Evolutionary conservation across 2,329 filamentous ascomycete genomes (phyloP).

Genomic region (Aureobasidium mangrovei): DNA sequence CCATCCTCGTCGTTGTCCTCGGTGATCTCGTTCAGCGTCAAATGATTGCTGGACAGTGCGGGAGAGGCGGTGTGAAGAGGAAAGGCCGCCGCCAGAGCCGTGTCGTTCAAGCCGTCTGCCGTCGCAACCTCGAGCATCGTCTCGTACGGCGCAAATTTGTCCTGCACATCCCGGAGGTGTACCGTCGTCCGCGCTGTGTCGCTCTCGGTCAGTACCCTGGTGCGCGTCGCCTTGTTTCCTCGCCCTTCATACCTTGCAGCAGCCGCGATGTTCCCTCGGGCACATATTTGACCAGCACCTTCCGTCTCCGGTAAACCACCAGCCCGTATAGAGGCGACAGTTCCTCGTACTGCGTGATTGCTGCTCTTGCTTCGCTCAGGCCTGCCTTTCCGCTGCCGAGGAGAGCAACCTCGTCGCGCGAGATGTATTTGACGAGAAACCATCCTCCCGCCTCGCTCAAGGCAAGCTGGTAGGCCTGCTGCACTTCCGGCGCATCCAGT

Average conservation of each 20-base stretch:
- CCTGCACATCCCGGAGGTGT: constrained; percentile 53
- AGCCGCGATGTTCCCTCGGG: constrained; percentile 85
- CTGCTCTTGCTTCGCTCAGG: constrained; percentile 71
- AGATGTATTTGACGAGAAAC: constrained; percentile 88
- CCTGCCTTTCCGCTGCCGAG: constrained; percentile 70
- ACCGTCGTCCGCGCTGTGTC: constrained; percentile 67
- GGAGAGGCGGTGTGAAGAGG: constrained; percentile 80
- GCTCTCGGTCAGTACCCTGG: constrained; percentile 1
- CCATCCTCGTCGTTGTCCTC: constrained; percentile 74
- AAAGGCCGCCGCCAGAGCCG: constrained; percentile 77
- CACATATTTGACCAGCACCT: constrained; percentile 85
- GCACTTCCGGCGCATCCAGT: constrained; percentile 69
- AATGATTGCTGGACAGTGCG: constrained; percentile 65
- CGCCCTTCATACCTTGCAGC: constrained; percentile 64
- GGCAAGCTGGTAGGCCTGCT: constrained; percentile 75
- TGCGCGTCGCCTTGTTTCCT: constrained; percentile 6
- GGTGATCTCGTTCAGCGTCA: constrained; percentile 78
- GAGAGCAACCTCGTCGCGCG: constrained; percentile 79
- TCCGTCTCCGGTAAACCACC: constrained; percentile 78
- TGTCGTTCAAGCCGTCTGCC: constrained; percentile 75
- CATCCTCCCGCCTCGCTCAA: constrained; percentile 84
- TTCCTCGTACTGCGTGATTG: constrained; percentile 71
- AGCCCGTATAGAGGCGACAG: constrained; percentile 86
- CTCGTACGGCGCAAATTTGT: constrained; percentile 75
- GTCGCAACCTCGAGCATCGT: constrained; percentile 68